These are phyloP conservation scores for Chaetomium tenue DNA, from an alignment of 495 filamentous ascomycete species.

Conservation along the genomic window DNA sequence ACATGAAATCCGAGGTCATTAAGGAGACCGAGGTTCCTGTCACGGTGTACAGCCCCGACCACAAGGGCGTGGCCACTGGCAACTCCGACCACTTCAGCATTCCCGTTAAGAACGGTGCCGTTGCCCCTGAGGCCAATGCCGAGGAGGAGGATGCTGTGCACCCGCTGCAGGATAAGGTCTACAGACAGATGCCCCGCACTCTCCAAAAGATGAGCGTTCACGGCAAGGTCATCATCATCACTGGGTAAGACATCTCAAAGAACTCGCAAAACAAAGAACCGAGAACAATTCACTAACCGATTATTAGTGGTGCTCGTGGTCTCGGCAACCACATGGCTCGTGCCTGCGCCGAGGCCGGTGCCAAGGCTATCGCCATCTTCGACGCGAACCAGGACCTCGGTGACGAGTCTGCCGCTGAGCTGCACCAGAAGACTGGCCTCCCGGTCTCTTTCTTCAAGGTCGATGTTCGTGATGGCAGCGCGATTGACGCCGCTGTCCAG, in stretches of 20 bases:
- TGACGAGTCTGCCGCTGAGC: slow-evolving; percentile 61
- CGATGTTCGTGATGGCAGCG: slow-evolving; percentile 66
- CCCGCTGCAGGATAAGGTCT: slow-evolving; percentile 47
- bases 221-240: slow-evolving; percentile 68
- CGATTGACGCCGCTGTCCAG: slow-evolving; percentile 60
- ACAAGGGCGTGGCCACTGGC: slow-evolving; percentile 43
- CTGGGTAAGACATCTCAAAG: slow-evolving; percentile 55
- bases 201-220: slow-evolving; percentile 63
- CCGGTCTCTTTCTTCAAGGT: slow-evolving; percentile 75
- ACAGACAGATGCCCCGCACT: slow-evolving; percentile 53
- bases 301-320: slow-evolving; percentile 67
- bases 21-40: slow-evolving; percentile 53
- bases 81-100: slow-evolving; percentile 69
- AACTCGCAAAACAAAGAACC: not conserved
- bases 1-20: slow-evolving; percentile 47
- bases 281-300: slow-evolving; percentile 25
- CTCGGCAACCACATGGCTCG: slow-evolving; percentile 75
- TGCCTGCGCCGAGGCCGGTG: slow-evolving; percentile 69
- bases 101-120: slow-evolving; percentile 63
- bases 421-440: slow-evolving; percentile 64
- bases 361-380: slow-evolving; percentile 69
- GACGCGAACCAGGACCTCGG: slow-evolving; percentile 74
- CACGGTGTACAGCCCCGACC: slow-evolving; percentile 47
- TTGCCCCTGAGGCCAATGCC: slow-evolving; percentile 31
- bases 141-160: slow-evolving; percentile 38